A percentile compares a stretch with the other conserved stretches of the same genome.
Evolutionary conservation across 176 grass and related monocot genomes (phyloP).

Genomic region (Phyllostachys edulis): DNA sequence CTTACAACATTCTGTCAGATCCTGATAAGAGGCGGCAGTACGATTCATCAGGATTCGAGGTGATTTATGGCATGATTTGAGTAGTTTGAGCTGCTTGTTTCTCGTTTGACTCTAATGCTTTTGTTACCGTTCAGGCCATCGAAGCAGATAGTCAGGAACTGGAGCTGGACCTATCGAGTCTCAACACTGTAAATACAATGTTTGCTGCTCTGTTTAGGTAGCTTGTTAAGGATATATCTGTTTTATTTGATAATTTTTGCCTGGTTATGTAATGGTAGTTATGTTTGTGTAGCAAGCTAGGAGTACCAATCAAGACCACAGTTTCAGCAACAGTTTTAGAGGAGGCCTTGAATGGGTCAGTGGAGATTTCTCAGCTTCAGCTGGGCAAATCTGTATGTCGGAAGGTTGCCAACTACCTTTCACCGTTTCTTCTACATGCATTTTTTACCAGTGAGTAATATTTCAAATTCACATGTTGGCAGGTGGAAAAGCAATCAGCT

Average conservation of each 20-base stretch:
- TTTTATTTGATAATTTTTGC: constrained; percentile 27
- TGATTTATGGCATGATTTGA: constrained; percentile 26
- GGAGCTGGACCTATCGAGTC: constrained; percentile 95
- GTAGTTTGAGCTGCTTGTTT: constrained; percentile 8
- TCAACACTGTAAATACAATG: constrained; percentile 98
- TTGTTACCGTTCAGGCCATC: constrained; percentile 57
- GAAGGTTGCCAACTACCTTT: constrained; percentile 54
- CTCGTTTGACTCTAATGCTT: constrained; percentile 3
- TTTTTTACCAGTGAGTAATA: constrained; percentile 10
- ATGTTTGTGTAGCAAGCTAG: constrained; percentile 75
- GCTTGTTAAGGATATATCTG: background rate
- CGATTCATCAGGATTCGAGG: constrained; percentile 92
- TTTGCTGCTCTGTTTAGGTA: constrained; percentile 99
- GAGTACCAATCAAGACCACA: constrained; percentile 96
- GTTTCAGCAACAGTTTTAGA: constrained; percentile 96
- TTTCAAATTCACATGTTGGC: constrained; percentile 37
- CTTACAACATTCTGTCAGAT: constrained; percentile 97
- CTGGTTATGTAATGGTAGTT: constrained; percentile 15
- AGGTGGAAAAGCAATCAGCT: constrained; percentile 98
- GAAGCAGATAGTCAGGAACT: constrained; percentile 89
- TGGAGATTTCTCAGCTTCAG: constrained; percentile 66
- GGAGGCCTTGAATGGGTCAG: constrained; percentile 75
- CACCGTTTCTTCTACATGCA: constrained; percentile 26
- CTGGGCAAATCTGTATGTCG: constrained; percentile 58
- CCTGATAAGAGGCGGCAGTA: constrained; percentile 88